A percentile compares a stretch with the other conserved stretches of the same genome.
These are phyloP conservation scores for Aspergillus avenaceus DNA, from an alignment of 495 filamentous ascomycete species.

Conservation along the genomic window DNA sequence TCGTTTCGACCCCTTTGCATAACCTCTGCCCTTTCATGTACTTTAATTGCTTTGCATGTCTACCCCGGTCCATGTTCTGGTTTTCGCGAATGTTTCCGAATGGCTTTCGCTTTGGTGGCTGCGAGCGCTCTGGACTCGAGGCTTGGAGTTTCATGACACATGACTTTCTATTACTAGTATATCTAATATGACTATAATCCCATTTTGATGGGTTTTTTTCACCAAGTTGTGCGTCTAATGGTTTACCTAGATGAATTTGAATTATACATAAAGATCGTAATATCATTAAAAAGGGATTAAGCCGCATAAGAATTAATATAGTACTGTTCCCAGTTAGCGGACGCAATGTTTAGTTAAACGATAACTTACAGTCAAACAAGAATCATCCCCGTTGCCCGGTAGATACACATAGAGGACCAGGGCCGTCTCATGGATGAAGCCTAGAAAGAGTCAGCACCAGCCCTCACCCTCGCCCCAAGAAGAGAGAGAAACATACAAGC, in stretches of 20 bases:
- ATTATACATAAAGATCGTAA: neutral
- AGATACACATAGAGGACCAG: conserved; percentile 92
- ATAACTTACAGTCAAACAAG: conserved; percentile 70
- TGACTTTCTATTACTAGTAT: conserved; percentile 8
- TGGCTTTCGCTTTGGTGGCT: neutral
- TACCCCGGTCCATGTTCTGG: neutral
- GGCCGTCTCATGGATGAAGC: conserved; percentile 71
- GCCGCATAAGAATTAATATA: conserved; percentile 56
- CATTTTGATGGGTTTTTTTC: neutral
- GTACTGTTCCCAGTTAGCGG: conserved; percentile 39
- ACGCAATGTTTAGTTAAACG: neutral
- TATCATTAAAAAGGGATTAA: conserved; percentile 8
- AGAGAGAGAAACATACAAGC: conserved; percentile 57
- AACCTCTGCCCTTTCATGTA: conserved; percentile 6
- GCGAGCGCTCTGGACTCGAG: neutral
- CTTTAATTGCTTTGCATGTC: conserved; percentile 11
- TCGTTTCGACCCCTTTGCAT: conserved; percentile 12
- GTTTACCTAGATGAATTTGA: no score
- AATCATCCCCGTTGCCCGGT: conserved; percentile 63
- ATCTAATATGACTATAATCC: conserved; percentile 12
- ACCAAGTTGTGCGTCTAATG: neutral
- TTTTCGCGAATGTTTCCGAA: no score
- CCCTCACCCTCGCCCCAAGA: neutral
- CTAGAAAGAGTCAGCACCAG: conserved; percentile 22
- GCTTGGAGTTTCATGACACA: conserved; percentile 10